Percentiles rank a stretch among this genome's conserved stretches.
Conservation (phyloP, 257 asterid genomes). For the Dorcoceras hygrometricum region DNA sequence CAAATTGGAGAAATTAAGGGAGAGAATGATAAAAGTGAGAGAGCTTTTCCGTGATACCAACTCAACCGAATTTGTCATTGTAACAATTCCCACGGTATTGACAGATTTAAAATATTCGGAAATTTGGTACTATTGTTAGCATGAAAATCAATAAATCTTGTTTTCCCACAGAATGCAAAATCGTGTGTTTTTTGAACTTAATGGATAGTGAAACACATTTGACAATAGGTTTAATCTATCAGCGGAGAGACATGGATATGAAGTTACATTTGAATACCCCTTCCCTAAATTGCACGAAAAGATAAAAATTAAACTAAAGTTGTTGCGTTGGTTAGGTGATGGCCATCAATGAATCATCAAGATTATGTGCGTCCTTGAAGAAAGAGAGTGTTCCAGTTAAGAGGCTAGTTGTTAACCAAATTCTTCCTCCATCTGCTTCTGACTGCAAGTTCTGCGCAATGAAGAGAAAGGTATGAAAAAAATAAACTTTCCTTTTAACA, state of each 20-base stretch:
- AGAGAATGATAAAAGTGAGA: slow-evolving; percentile 95
- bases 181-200: background rate
- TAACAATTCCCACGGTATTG: slow-evolving; percentile 96
- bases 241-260: background rate
- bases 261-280: background rate
- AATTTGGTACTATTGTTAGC: background rate
- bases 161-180: background rate
- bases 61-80: slow-evolving; percentile 87
- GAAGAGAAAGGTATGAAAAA: slow-evolving; percentile 73
- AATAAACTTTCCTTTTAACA: background rate
- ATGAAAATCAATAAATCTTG: background rate
- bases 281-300: background rate
- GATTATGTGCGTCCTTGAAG: slow-evolving; percentile 82
- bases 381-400: slow-evolving; percentile 91
- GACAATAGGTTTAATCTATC: no score
- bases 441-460: slow-evolving; percentile 96
- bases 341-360: slow-evolving; percentile 96
- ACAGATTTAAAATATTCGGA: slow-evolving; percentile 1
- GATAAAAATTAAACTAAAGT: background rate
- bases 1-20: slow-evolving; percentile 81
- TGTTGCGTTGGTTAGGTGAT: slow-evolving; percentile 62
- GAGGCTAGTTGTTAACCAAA: slow-evolving; percentile 87
- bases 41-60: slow-evolving; percentile 87
- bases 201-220: background rate
- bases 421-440: slow-evolving; percentile 81